Evolutionary conservation across 2,329 filamentous ascomycete species (phyloP), one percentile per base, ranked within the genome.

Genomic region (Macrophomina pseudophaseolina): DNA sequence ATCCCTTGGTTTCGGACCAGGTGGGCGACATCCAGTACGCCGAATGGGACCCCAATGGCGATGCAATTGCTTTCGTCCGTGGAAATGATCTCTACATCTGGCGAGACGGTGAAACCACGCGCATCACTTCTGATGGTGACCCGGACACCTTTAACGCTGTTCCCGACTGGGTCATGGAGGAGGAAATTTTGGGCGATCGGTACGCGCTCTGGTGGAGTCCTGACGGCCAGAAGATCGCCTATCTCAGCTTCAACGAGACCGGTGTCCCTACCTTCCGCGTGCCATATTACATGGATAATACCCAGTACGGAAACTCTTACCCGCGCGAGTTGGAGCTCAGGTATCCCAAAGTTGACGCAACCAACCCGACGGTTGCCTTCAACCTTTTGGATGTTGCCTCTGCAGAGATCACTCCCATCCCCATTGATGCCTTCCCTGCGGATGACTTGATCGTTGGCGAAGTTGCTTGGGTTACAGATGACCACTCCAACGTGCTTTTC

Each of bases 21-120:
- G 80, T 75, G 1, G 88, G 87, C 12, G 88, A 91, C 71, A 87
- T 91, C 56, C 88, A 91, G 72, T 90, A 89, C 70, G 89, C 89
- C 2, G 81, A 83, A 66, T 86, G 89, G 76, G 86, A 86, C 40
- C 87, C 88, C 2, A 74, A 74, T 0, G 85, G 86, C 23, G 82
- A 87, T 49, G 78, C 83, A n/a, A 84, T 91, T 69, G 89, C 87
- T 3, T 91, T 90, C 72, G 89, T 91, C 16, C 86, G 87, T 51
- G 87, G 80, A 49, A 91, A 91, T 75, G 84, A 91, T 72, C 76
- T 91, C 0, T 91, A 84, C 75, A 74, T 90, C 64, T 86, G 83
- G 80, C 80, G 80, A 68, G 81, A 85, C 59, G 86, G 86, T 33
- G 80, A 82, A 3, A 78, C 87, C 14, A 81, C 80, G 2, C 87